These are phyloP conservation scores for Centrapalus pauciflorus DNA, from an alignment of 129 eudicot genomes.

Conservation along the genomic window DNA sequence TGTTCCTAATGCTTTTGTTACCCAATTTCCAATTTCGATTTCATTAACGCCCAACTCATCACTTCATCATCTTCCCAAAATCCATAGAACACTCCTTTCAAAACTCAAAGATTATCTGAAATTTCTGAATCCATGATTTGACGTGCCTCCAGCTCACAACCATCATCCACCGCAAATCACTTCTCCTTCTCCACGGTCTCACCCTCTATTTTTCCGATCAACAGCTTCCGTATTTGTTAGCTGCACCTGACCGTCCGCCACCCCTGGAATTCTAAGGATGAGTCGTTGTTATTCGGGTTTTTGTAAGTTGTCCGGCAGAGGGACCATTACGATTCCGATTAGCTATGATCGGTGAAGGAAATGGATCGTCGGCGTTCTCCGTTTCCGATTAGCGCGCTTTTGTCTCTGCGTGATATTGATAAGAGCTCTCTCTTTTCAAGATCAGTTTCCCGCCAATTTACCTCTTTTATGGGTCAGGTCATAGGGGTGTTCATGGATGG, in stretches of 20 bases:
- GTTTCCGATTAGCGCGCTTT: not conserved
- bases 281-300: constrained; percentile 19
- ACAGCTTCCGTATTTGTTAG: not conserved
- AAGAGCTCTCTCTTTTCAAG: not conserved
- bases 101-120: not conserved
- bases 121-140: not conserved
- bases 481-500: too few relatives aligned
- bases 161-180: not conserved
- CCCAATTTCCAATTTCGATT: not conserved
- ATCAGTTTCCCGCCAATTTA: not conserved
- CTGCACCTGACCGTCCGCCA: not conserved
- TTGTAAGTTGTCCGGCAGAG: constrained; percentile 15
- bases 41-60: not conserved
- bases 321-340: constrained; percentile 17
- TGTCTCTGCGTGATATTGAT: too few relatives aligned
- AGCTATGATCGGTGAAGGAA: constrained; percentile 1
- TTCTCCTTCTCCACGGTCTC: not conserved
- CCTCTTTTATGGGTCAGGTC: too few relatives aligned
- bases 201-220: not conserved
- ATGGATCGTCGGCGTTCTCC: constrained; percentile 22
- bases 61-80: not conserved
- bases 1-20: not conserved
- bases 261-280: not conserved
- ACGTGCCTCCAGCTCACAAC: not conserved
- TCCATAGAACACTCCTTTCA: not conserved